Percentiles rank a stretch among this genome's conserved stretches.
Conservation (phyloP, 176 grass and related monocot genomes). For the Carex cristatella region DNA sequence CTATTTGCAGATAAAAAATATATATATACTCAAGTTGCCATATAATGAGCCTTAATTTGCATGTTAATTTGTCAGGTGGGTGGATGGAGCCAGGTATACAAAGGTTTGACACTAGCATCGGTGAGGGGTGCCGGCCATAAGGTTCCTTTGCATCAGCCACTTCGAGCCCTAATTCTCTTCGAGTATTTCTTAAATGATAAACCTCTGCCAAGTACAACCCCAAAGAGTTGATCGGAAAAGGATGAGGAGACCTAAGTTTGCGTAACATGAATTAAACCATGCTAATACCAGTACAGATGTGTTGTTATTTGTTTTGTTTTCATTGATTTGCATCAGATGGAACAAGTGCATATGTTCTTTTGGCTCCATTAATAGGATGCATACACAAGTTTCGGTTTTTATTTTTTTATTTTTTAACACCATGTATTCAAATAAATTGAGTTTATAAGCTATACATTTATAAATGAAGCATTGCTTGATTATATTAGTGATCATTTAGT, state of each 20-base stretch:
- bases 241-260: too few relatives aligned
- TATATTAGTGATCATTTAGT: neutral
- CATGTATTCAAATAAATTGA: neutral
- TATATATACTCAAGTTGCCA: too few relatives aligned
- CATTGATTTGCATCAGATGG: neutral
- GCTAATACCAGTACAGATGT: too few relatives aligned
- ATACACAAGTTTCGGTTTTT: neutral
- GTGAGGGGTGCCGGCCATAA: constrained; percentile 39
- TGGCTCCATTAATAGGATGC: neutral
- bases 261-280: too few relatives aligned
- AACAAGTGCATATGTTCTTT: neutral
- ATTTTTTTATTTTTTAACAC: neutral
- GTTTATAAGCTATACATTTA: neutral
- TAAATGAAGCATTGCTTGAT: neutral
- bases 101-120: constrained; percentile 37
- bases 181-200: constrained; percentile 33
- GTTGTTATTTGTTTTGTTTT: neutral
- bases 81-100: constrained; percentile 45
- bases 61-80: constrained; percentile 26
- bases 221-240: too few relatives aligned
- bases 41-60: neutral
- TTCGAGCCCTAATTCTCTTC: constrained; percentile 34
- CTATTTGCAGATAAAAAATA: too few relatives aligned
- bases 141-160: constrained; percentile 43
- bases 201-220: constrained; percentile 21